Evolutionary conservation across 768 basidiomycete genomes (phyloP), one percentile per base, ranked within the genome.

Genomic region (Rhodotorula toruloides): DNA sequence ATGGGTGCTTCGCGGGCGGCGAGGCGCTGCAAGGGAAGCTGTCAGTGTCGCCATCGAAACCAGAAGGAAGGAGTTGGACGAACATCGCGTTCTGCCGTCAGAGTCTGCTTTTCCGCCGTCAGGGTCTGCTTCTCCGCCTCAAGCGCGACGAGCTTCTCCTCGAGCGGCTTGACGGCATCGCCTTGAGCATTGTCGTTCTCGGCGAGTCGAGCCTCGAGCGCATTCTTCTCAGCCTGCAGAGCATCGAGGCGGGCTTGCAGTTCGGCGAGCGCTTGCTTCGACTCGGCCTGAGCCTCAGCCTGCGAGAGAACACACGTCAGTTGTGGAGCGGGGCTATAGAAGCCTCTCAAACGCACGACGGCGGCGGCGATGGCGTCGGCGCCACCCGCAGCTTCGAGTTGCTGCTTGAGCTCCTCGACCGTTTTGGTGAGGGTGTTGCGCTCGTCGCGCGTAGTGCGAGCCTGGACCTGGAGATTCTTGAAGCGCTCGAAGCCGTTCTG

Each of bases 351-450:
- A 46, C 31, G 42, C 19, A 58, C 44, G 25, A 42, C 37, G 11
- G 56, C 58, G 12, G 55, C 65, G 22, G 58, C 53, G 11, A 44
- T 49, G 29, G 47, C 59, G 37, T n/a, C 19, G 17, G 36, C 39
- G 19, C 46, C 43, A 25, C 32, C 55, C 36, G 65, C 49, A 42
- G 61, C 48, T 43, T 49, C 58, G 54, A 66, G 60, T 40, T 66
- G 59, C 40, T 75, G 58, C 64, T 71, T 55, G 72, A 78, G 70
- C 76, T 77, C 69, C 70, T 77, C 58, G 47, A 70, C 74, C 75
- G 75, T 72, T 69, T 47, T 74, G 65, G 27, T 67, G 47, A 54
- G 71, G 50, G 36, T 61, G 48, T 61, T 63, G 56, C 53, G 66
- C 60, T 52, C 71, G 72, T 57, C 71, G 44, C 61, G 60, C 22